Base-by-base conservation (phyloP, 345 rosid species). In the Lagerstroemia speciosa region DNA sequence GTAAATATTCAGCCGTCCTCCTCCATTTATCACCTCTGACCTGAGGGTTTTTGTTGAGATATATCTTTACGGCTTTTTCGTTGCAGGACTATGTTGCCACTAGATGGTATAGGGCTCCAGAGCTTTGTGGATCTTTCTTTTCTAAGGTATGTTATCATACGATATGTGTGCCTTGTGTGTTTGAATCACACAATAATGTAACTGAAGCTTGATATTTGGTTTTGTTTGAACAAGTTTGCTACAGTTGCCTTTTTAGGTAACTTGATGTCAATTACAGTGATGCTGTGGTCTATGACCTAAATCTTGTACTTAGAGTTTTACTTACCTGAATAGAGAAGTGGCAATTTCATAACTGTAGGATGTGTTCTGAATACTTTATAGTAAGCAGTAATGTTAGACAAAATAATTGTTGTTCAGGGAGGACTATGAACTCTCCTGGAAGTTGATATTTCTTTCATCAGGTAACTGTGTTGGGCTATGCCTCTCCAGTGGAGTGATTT, bases 81-180 rank as follows among this genome's bases (percentile, higher is more conserved):
- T 71, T 77, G 34, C 82, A 88, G 97, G 99, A 94, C 74, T 94
- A 94, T 75, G 99, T 94, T 77, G 96, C 97, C 66, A 89, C 99
- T 30, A 86, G 99, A 81, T 94, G 99, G 99, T 91, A 94, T 73
- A 89, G 99, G 74, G 99, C 97, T 43, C 98, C 98, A 48, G 98
- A 94, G 83, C 83, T 94, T 15, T 91, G 99, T 77, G 97, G 99
- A 62, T 94, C 99, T 30, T 94, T 94, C 82, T 94, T 77, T 77
- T 87, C 99, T 33, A 91, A 89, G 96, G 99, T 94, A 84, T 62
- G 55, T 36, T 48, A 48, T 48, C 24, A 41, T 41, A 41, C 2
- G 10, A 41, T 41, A 30, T 60, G 52, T 58, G 4, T 31, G 15
- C 72, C 52, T 61, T 68, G 48, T 52, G 29, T 57, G 37, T 52